These are phyloP conservation scores for Saxispiralis lemnorum DNA, from an alignment of 495 filamentous ascomycete genomes.

Conservation along the genomic window DNA sequence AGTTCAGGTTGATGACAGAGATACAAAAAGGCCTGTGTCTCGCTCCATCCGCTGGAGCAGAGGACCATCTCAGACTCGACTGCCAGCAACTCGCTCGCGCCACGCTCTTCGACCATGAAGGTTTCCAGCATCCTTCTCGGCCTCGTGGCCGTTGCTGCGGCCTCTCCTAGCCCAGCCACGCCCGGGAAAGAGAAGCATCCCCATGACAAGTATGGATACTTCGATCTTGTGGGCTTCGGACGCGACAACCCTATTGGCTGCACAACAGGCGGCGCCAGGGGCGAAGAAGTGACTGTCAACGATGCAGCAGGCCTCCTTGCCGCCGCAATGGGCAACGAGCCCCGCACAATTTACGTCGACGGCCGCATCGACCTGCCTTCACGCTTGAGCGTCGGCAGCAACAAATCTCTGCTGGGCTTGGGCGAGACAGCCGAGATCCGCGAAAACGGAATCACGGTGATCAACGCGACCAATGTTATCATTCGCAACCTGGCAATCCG, in stretches of 20 bases:
- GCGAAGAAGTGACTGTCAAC: constrained; percentile 17
- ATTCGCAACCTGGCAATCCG: constrained; percentile 16
- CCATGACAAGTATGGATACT: no score
- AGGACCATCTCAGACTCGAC: no score
- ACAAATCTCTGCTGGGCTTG: constrained; percentile 24
- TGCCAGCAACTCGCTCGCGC: no score
- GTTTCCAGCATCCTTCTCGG: no score
- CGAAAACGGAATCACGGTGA: constrained; percentile 10
- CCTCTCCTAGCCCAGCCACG: no score
- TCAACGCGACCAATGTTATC: constrained; percentile 16
- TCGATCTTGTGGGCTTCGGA: constrained; percentile 17
- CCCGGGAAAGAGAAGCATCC: no score
- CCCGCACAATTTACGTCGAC: constrained; percentile 19
- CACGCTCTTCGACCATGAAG: no score
- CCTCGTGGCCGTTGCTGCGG: no score
- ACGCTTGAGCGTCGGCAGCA: constrained; percentile 17
- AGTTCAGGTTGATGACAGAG: no score
- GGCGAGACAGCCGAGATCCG: constrained; percentile 14
- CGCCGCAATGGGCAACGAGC: constrained; percentile 20
- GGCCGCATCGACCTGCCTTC: constrained; percentile 17
- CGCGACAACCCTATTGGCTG: constrained; percentile 27
- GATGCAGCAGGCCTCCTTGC: constrained; percentile 14
- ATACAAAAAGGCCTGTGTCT: no score
- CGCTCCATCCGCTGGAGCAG: no score
- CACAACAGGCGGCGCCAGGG: constrained; percentile 23